Base-by-base conservation (phyloP, 805 yeast genomes). In the Ogataea saltuana region DNA sequence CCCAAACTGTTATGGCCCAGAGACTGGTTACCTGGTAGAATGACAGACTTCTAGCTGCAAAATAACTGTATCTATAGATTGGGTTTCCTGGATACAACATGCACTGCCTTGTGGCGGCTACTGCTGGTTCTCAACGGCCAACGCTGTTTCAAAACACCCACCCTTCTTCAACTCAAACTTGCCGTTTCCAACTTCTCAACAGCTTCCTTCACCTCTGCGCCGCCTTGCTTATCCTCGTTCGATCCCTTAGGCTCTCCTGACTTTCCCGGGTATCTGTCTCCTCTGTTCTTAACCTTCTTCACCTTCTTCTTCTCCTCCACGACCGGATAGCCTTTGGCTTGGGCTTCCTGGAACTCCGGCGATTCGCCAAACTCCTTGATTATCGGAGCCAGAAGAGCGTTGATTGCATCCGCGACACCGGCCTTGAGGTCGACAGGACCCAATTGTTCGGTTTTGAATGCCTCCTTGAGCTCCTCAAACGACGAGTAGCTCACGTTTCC, bases 391-490 rank as follows among this genome's bases (percentile, higher is more conserved):
- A 93, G 76, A 44, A 93, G 72, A 34, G 65, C 80, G 64, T 88
- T 85, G 58, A 93, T 85, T 25, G 85, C 85, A 56, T 83, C 95
- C 37, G 95, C 73, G 41, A 91, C 91, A 67, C 99, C 99, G 4
- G 83, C 67, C 68, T 93, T 93, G 66, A 93, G 82, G 67, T 93
- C 99, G 22, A 88, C 93, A 22, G 99, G 98, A 27, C 93, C 77
- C 56, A 93, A 76, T 61, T 79, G 79, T 63, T 85, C 86, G 22
- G 76, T 74, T 33, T 76, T 83, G 68, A 75, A 93, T 54, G 85
- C 96, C 27, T 69, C 68, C 62, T 84, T 83, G 58, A 93, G 71
- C 28, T 79, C 76, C 15, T 78, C 89, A 54, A 88, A 71, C 15
- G 86, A 72, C 31, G 61, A 61, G 76, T 80, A 93, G 36, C 83